Base-by-base conservation (phyloP, 192 early-diverging fungal species). In the Backusella luteola region DNA sequence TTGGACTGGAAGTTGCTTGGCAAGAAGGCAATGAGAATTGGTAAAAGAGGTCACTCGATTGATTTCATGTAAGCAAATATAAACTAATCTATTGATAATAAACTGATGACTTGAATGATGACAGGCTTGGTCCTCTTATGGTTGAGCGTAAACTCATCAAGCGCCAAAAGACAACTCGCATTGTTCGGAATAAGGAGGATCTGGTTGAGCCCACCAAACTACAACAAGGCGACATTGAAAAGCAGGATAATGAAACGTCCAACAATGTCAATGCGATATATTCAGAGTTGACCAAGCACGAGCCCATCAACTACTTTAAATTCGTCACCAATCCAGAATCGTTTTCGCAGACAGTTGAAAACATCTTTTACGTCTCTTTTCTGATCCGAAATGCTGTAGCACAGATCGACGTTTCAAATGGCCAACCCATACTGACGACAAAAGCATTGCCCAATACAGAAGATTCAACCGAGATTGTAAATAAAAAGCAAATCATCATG, bases 331-430 rank as follows among this genome's bases (percentile, higher is more conserved):
- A 99, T 82, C 97, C 96, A 12, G 80, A 87, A 4, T 96, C 95
- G 19, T 98, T 97, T 81, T 85, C 90, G 6, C 97, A 99, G 85
- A 93, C 95, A 5, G 91, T 99, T 3, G 97, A 99, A 79, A 99
- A 99, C 81, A 87, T 99, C 53, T 99, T 99, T 79, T 97, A 97
- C 71, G 80, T 97, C n/a, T 94, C 96, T n/a, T 99, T 99, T 77
- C 84, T 99, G 56, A 88, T 98, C 21, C 89, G 94, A 66, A 96
- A 98, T 75, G 95, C 92, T 17, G 89, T 85, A 73, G 96, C 90
- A 5, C 81, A 76, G 44, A 90, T 99, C 14, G 91, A 94, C 66
- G 93, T 91, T 69, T 86, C 89, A 12, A 85, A 83, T 19, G 92
- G 91, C 4, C 87, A 92, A 77, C 90, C 92, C 23, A 92, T 90